Evolutionary conservation across 345 rosid species (phyloP).

Genomic region (Hibiscus mutabilis): DNA sequence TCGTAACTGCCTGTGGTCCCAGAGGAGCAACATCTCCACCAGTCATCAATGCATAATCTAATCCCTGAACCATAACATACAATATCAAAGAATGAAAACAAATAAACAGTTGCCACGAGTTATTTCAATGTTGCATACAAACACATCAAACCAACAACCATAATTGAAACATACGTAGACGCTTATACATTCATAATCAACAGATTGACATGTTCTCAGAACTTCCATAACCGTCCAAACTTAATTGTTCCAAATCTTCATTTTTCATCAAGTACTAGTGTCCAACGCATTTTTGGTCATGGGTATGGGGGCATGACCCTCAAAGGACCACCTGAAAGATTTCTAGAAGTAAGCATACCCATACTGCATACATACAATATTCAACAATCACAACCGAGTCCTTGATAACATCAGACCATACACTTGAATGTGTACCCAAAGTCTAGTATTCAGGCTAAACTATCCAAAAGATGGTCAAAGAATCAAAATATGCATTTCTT

Average conservation of each 20-base stretch:
- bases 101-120: not conserved
- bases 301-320: no score
- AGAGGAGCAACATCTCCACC: slow-evolving; percentile 98
- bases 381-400: no score
- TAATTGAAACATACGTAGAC: not conserved
- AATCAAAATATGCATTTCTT: slow-evolving; percentile 1
- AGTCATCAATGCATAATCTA: slow-evolving; percentile 98
- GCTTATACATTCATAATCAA: not conserved
- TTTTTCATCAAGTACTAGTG: no score
- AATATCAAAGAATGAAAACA: slow-evolving; percentile 11
- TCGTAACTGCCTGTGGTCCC: slow-evolving; percentile 97
- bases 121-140: not conserved
- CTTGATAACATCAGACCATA: not conserved
- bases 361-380: no score
- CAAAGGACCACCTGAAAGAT: no score
- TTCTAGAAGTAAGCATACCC: no score
- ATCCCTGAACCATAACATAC: slow-evolving; percentile 52
- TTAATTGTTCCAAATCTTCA: no score
- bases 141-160: not conserved
- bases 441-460: not conserved
- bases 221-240: no score
- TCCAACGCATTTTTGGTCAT: no score
- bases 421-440: not conserved
- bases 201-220: not conserved
- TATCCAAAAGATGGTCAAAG: not conserved